Base-by-base conservation (phyloP, 2,329 filamentous ascomycete species). In the Ampelomyces quisqualis region DNA sequence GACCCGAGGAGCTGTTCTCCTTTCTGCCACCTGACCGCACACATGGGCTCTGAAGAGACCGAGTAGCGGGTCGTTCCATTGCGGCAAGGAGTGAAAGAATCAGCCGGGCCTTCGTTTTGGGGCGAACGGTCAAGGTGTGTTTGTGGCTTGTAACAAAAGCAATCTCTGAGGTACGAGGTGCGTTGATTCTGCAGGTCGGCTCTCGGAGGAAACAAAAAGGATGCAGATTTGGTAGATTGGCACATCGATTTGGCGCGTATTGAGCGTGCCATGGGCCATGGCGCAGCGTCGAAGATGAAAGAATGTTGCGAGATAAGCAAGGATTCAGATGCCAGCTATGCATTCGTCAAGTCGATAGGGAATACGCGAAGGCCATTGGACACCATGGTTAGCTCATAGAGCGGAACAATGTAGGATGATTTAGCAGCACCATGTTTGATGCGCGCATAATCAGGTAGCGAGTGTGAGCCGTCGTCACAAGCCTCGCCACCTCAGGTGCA, bases 91-190 rank as follows among this genome's bases (percentile, higher is more conserved):
- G n/a, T 30, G 26, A 18, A 17, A 26, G 27, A 9, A 29, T 20
- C 32, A 18, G 26, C 39, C 19, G 34, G 18, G 32, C 32, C 37
- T 29, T 28, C 35, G 32, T 29, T 14, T 37, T 21, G 19, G 14
- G 10, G 14, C 19, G 32, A 8, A 33, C 32, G 31, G 35, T 24
- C 35, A 36, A 30, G 26, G 32, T 15, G 31, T 26, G 27, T 14
- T 20, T 36, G 43, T 49, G 43, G 43, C 45, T 42, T 38, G 28
- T 26, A 29, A 44, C 33, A n/a, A 40, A 34, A 21, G 40, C 40
- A 49, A 45, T 3, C 26, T 31, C 23, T 22, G 40, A 34, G 38
- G 26, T 33, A 37, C 38, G 40, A 35, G 48, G 33, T 26, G 42
- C 43, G 17, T 22, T 37, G 17, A 11, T 27, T 40, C 40, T 36